Conservation (phyloP, 1,139 yeast genomes). For the Eremothecium gossypii region DNA sequence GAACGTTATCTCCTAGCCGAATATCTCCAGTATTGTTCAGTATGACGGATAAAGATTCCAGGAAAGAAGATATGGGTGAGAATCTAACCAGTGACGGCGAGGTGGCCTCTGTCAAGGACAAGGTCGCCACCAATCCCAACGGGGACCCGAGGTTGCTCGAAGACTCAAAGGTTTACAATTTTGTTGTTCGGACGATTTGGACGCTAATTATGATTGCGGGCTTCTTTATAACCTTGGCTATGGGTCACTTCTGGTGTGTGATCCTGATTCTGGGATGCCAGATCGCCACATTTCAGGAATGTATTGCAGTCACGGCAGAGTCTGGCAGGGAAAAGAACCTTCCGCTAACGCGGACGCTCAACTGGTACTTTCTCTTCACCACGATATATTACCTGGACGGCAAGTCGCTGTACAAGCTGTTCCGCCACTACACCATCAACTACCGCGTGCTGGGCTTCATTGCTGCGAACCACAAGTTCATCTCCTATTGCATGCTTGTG, state of each 20-base stretch:
- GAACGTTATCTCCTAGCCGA: too few relatives aligned
- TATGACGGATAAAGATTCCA: too few relatives aligned
- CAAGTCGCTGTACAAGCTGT: constrained; percentile 58
- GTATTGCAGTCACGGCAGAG: constrained; percentile 75
- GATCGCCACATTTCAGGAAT: constrained; percentile 79
- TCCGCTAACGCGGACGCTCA: constrained; percentile 75
- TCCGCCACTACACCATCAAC: constrained; percentile 33
- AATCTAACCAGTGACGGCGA: not conserved
- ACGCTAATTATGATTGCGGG: constrained; percentile 80
- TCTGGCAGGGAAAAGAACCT: constrained; percentile 78
- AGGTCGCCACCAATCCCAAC: not conserved
- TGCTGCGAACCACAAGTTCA: constrained; percentile 69
- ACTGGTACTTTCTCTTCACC: constrained; percentile 80
- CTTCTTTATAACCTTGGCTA: constrained; percentile 62
- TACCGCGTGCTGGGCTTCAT: constrained; percentile 37
- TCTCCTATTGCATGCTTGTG: constrained; percentile 75
- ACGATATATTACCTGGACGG: constrained; percentile 88
- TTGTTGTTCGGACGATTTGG: constrained; percentile 88
- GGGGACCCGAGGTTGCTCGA: constrained; percentile 6
- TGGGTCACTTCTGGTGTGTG: constrained; percentile 82
- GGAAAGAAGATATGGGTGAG: not conserved
- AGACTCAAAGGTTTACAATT: constrained; percentile 31
- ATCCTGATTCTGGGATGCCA: constrained; percentile 64
- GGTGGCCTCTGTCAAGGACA: not conserved
- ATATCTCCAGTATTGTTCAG: too few relatives aligned